Evolutionary conservation across 176 grass and related monocot genomes (phyloP).

Genomic region (Rhipidocladum racemiflorum): DNA sequence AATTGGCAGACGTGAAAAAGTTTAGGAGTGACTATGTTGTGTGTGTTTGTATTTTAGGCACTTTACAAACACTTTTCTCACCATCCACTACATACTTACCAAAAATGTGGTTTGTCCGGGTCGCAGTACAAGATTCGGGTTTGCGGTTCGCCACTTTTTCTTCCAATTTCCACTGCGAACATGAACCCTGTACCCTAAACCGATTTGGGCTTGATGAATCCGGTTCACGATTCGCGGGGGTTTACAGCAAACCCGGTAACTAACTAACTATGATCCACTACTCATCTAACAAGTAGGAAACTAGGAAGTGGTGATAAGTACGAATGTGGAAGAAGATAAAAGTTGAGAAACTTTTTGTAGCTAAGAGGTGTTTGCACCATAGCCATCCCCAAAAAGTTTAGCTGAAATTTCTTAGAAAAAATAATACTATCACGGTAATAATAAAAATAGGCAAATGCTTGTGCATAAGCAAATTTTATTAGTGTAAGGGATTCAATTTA

Average conservation of each 20-base stretch:
- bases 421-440: neutral
- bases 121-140: no score
- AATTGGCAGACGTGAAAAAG: neutral
- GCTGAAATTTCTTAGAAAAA: neutral
- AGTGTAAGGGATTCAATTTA: neutral
- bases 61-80: slow-evolving; percentile 7
- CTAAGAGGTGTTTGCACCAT: neutral
- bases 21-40: neutral
- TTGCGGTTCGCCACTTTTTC: no score
- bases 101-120: no score
- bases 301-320: neutral
- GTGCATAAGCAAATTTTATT: neutral
- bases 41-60: neutral
- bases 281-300: neutral
- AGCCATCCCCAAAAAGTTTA: neutral
- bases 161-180: no score
- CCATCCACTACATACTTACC: slow-evolving; percentile 1
- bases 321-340: neutral
- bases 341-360: neutral
- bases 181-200: no score
- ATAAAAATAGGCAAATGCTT: slow-evolving; percentile 7
- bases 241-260: no score
- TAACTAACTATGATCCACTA: no score
- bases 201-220: no score
- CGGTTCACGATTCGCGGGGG: no score